Percentiles rank a stretch among this genome's conserved stretches.
Evolutionary conservation across 2,329 filamentous ascomycete genomes (phyloP).

Genomic region (Arthrobotrys entomopaga): DNA sequence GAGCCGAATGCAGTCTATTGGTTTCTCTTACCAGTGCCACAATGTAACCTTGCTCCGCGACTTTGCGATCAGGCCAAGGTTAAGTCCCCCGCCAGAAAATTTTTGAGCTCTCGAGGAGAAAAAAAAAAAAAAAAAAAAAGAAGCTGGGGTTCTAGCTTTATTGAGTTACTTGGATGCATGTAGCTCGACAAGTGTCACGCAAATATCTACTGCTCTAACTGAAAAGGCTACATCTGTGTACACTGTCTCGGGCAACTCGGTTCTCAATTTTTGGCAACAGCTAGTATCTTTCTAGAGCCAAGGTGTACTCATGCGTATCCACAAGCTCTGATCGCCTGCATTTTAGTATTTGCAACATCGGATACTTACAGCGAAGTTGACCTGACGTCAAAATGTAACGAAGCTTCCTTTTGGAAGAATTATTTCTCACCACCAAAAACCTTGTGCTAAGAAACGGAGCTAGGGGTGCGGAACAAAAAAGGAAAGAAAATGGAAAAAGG

Average conservation of each 20-base stretch:
- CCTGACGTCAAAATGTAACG: conserved; percentile 54
- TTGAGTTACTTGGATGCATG: conserved; percentile 2
- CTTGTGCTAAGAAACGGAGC: conserved; percentile 21
- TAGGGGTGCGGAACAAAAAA: conserved; percentile 11
- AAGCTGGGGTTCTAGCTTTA: neutral
- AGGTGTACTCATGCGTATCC: conserved; percentile 33
- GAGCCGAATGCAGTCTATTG: conserved; percentile 26
- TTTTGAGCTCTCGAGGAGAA: too few species aligned
- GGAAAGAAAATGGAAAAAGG: conserved; percentile 15
- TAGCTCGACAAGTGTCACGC: conserved; percentile 8
- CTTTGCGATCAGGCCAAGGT: conserved; percentile 5
- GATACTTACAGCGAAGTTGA: conserved; percentile 26
- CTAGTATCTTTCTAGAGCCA: neutral
- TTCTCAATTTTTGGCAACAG: neutral
- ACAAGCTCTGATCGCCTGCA: conserved; percentile 5
- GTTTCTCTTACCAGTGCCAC: conserved; percentile 23
- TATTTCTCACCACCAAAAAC: conserved; percentile 28
- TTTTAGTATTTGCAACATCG: conserved; percentile 24
- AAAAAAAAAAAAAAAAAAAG: conserved; percentile 3
- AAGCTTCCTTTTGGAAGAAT: conserved; percentile 18
- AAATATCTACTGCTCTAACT: conserved; percentile 4
- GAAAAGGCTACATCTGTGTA: conserved; percentile 11
- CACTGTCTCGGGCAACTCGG: neutral
- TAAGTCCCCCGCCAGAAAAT: too few species aligned
- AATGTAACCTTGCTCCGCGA: conserved; percentile 46